phyloP scores from a whole-genome alignment of 1,139 yeast species.

The Torulaspora globosa region DNA sequence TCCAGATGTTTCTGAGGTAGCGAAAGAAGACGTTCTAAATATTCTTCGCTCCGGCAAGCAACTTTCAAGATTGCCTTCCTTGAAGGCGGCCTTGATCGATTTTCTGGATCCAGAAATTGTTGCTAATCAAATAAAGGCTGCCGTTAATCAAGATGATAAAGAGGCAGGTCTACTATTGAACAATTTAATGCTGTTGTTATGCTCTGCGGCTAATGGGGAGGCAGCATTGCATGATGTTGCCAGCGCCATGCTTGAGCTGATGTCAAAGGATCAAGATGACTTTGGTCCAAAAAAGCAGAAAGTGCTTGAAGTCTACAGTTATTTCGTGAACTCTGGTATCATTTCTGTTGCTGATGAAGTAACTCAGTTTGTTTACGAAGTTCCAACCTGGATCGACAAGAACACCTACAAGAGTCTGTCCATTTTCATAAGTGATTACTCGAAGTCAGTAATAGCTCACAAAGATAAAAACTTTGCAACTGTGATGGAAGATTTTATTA shows the following conservation, averaged over 20 bases:
- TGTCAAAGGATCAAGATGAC: conserved; percentile 29
- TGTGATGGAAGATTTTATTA: conserved; percentile 33
- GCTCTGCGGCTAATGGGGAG: conserved; percentile 13
- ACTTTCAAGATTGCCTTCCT: conserved; percentile 13
- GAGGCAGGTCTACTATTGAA: conserved; percentile 7
- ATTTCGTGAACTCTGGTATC: conserved; percentile 29
- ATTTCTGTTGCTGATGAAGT: conserved; percentile 25
- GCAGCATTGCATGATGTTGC: conserved; percentile 10
- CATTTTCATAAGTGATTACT: conserved; percentile 30
- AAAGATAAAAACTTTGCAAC: conserved; percentile 26
- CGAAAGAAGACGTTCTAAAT: conserved; percentile 10
- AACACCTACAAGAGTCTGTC: conserved; percentile 31
- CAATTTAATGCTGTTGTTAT: conserved; percentile 16
- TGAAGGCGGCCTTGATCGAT: conserved; percentile 15
- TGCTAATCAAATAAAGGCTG: conserved; percentile 12
- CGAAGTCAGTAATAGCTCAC: conserved; percentile 29
- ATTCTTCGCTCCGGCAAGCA: conserved; percentile 18
- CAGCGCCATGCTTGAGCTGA: conserved; percentile 5
- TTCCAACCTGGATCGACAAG: conserved; percentile 37
- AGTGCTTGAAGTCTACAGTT: conserved; percentile 29
- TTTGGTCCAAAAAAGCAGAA: conserved; percentile 24
- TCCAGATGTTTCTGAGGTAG: not conserved
- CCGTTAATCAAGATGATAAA: conserved; percentile 6
- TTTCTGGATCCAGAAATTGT: conserved; percentile 11
- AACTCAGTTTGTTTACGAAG: conserved; percentile 31